phyloP scores from a whole-genome alignment of 1,284 basidiomycete species.

The Ustilago loliicola region DNA sequence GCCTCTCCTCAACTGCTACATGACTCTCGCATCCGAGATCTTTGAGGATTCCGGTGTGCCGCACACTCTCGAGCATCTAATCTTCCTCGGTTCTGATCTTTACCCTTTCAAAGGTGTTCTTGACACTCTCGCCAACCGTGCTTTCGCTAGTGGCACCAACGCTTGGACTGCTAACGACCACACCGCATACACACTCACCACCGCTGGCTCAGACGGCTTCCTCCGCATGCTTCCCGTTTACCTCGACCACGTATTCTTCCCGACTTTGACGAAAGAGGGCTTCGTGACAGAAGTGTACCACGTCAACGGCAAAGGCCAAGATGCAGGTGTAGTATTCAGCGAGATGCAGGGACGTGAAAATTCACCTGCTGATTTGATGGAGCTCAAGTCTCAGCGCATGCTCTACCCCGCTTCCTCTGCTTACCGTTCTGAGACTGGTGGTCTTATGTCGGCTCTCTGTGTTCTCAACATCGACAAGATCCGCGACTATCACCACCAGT shows the following conservation, averaged over 20 bases:
- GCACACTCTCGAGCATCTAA: slow-evolving; percentile 68
- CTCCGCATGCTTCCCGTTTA: slow-evolving; percentile 94
- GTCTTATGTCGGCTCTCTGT: slow-evolving; percentile 90
- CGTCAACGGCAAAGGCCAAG: slow-evolving; percentile 87
- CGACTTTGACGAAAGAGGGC: slow-evolving; percentile 90
- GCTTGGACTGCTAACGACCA: slow-evolving; percentile 76
- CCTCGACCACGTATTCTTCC: slow-evolving; percentile 96
- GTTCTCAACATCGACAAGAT: slow-evolving; percentile 89
- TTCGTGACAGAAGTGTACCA: slow-evolving; percentile 88
- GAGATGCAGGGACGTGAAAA: slow-evolving; percentile 97
- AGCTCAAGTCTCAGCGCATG: slow-evolving; percentile 76
- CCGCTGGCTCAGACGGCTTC: slow-evolving; percentile 95
- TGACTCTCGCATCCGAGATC: slow-evolving; percentile 90
- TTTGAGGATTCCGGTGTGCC: slow-evolving; percentile 74
- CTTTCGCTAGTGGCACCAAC: slow-evolving; percentile 86
- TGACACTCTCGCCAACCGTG: slow-evolving; percentile 95
- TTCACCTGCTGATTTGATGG: slow-evolving; percentile 89
- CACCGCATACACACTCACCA: slow-evolving; percentile 92
- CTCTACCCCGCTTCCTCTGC: slow-evolving; percentile 86
- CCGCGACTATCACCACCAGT: slow-evolving; percentile 85
- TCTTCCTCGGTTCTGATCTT: slow-evolving; percentile 66
- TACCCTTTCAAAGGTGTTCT: slow-evolving; percentile 96
- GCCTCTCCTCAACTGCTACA: slow-evolving; percentile 91
- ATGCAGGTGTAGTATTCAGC: slow-evolving; percentile 89
- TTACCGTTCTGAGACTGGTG: slow-evolving; percentile 96